These are phyloP conservation scores for Paraphaeosphaeria minitans DNA, from an alignment of 2,329 filamentous ascomycete genomes.

Conservation along the genomic window DNA sequence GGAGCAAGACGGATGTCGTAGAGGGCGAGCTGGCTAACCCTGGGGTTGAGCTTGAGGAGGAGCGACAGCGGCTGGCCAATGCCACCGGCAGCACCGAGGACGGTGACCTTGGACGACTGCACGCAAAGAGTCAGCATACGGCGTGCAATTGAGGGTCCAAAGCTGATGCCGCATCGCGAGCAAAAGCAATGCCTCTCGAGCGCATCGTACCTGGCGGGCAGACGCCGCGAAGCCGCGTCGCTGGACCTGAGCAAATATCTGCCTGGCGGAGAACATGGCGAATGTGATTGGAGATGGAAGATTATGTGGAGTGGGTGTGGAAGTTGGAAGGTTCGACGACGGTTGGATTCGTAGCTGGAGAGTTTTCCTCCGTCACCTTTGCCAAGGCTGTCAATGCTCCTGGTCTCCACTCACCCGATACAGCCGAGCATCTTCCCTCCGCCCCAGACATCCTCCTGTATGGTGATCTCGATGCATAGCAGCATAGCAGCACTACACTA, in stretches of 20 bases:
- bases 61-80: constrained; percentile 98
- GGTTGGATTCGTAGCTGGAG: constrained; percentile 32
- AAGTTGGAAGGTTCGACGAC: constrained; percentile 14
- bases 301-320: constrained; percentile 28
- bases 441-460: background rate
- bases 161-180: constrained; percentile 16
- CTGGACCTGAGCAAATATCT: constrained; percentile 57
- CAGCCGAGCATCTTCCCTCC: background rate
- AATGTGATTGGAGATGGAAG: constrained; percentile 27
- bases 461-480: too few relatives aligned
- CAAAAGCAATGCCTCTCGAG: constrained; percentile 30
- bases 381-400: constrained; percentile 26
- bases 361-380: constrained; percentile 27
- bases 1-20: constrained; percentile 97
- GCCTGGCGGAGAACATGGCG: constrained; percentile 71
- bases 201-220: constrained; percentile 54
- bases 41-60: constrained; percentile 97
- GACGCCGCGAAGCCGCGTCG: constrained; percentile 60
- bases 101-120: constrained; percentile 94
- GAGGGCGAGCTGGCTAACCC: constrained; percentile 89
- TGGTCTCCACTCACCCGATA: constrained; percentile 1
- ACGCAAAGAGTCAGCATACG: constrained; percentile 30
- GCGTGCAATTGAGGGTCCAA: constrained; percentile 18
- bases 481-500: too few relatives aligned
- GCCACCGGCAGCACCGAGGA: constrained; percentile 95